These are phyloP conservation scores for Botrytis sinoallii DNA, from an alignment of 2,329 filamentous ascomycete genomes.

Conservation along the genomic window DNA sequence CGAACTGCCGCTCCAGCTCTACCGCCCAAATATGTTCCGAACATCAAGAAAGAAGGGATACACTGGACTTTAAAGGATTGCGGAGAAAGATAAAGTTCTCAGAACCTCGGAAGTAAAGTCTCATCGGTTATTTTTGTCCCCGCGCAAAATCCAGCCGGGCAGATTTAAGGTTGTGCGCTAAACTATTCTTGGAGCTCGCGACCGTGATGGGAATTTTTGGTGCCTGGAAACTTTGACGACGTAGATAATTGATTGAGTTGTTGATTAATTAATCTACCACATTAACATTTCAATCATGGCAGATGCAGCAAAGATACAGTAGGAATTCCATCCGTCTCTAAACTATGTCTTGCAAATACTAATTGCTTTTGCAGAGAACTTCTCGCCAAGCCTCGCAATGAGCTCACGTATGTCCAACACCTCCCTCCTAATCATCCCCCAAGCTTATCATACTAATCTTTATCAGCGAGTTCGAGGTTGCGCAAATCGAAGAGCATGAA, in stretches of 20 bases:
- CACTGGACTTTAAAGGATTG: slow-evolving; percentile 20
- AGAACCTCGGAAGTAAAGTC: slow-evolving; percentile 16
- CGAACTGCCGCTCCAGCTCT: slow-evolving; percentile 53
- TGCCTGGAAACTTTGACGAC: slow-evolving; percentile 24
- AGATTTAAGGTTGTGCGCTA: slow-evolving; percentile 28
- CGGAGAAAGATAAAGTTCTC: slow-evolving; percentile 23
- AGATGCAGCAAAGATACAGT: slow-evolving; percentile 71
- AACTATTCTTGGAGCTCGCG: slow-evolving; percentile 22
- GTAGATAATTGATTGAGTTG: slow-evolving; percentile 5
- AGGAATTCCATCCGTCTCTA: slow-evolving; percentile 25
- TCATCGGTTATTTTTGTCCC: slow-evolving; percentile 21
- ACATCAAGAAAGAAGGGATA: slow-evolving; percentile 48
- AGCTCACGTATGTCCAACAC: slow-evolving; percentile 72
- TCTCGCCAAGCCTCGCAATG: slow-evolving; percentile 80
- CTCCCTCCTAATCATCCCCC: slow-evolving; percentile 20
- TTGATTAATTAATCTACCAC: slow-evolving; percentile 23
- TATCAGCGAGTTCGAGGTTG: slow-evolving; percentile 82
- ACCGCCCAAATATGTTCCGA: slow-evolving; percentile 51
- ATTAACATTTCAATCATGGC: slow-evolving; percentile 49
- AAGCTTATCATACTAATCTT: slow-evolving; percentile 28
- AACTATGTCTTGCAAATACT: slow-evolving; percentile 17
- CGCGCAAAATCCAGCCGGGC: slow-evolving; percentile 16
- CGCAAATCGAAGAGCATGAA: slow-evolving; percentile 75
- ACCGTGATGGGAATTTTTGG: slow-evolving; percentile 28
- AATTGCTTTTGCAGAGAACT: slow-evolving; percentile 63